Base-by-base conservation (phyloP, 805 yeast species). In the Kazachstania viticola region DNA sequence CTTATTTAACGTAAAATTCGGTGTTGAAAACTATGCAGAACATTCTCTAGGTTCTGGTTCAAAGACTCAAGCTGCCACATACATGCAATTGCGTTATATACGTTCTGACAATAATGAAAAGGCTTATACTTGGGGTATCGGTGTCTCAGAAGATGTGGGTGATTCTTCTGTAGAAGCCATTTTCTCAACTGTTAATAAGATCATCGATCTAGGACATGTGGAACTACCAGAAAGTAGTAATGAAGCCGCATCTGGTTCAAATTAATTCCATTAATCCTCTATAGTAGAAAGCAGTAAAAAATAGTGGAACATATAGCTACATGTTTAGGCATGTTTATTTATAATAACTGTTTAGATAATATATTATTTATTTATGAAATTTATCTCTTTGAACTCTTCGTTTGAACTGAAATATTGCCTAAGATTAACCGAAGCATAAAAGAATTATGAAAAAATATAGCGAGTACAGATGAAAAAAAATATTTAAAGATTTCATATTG, bases 121-220 rank as follows among this genome's bases (percentile, higher is more conserved):
- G 12, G 33, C 42, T 64, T 65, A 39, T 47, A 74, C 67, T 43
- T 82, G 94, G 93, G 94, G 94, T 55, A 83, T 83, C 34, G 94
- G 94, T 45, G 74, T 83, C 40, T 76, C 80, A 51, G 84, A 75
- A 54, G 91, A 82, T 58, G 84, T 79, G 25, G 73, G 87, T 11
- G 77, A 77, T 51, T 83, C 94, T 17, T 75, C 87, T 7, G 70
- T 82, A 39, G 67, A 70, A 45, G 72, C 88, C 12, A 65, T 79
- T 39, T 50, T 77, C 27, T 73, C 87, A 14, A 67, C 79, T 35
- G 62, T 79, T 31, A 80, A 80, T 49, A 53, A 42, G 32, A 42
- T 54, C 5, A 41, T 55, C 41, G 40, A 52, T 45, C 30, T 48
- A 34, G 53, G 50, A 14, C 54, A 50, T 25, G 44, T 51, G 16